phyloP scores from a whole-genome alignment of 116 monocot genomes.

The Trichopus zeylanicus region DNA sequence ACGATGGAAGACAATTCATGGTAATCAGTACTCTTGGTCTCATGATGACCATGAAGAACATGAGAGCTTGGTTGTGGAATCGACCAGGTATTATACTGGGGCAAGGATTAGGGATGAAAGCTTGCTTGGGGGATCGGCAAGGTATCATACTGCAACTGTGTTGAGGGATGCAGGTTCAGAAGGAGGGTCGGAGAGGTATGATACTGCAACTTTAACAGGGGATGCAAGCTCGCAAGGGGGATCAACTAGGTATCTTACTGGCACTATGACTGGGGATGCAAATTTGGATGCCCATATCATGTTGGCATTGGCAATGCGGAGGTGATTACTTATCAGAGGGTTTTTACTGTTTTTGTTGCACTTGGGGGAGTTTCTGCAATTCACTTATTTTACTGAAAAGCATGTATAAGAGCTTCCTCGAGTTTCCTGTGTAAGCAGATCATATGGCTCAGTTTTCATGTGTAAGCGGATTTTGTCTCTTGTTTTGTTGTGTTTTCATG shows the following conservation, averaged over 20 bases:
- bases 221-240: no score
- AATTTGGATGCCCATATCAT: not conserved
- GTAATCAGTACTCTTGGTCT: slow-evolving; percentile 4
- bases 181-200: not conserved
- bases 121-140: not conserved
- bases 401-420: no score
- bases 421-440: no score
- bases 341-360: no score
- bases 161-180: not conserved
- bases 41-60: not conserved
- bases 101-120: not conserved
- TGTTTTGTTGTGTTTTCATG: no score
- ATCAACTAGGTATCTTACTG: not conserved
- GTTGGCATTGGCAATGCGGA: not conserved
- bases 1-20: slow-evolving; percentile 1
- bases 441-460: no score
- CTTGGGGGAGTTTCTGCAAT: no score
- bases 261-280: not conserved
- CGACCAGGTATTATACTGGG: not conserved
- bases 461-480: no score
- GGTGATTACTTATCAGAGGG: not conserved
- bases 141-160: not conserved
- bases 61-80: not conserved
- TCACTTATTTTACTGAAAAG: no score
- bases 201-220: not conserved